Base-by-base conservation (phyloP, 257 asterid species). In the Ehretia macrophylla region DNA sequence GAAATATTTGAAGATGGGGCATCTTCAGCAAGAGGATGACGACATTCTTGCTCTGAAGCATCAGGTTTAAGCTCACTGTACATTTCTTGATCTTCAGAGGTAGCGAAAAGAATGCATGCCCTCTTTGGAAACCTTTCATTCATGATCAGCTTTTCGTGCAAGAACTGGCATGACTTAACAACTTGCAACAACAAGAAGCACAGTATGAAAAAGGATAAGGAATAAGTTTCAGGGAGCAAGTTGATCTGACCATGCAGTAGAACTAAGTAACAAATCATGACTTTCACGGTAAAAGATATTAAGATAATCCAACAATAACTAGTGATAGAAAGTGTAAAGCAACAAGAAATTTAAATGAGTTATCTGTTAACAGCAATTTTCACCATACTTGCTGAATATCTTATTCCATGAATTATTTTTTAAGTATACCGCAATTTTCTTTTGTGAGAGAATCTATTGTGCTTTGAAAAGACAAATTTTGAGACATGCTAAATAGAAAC, bases 51-150 rank as follows among this genome's bases (percentile, higher is more conserved):
- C 77, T 71, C 81, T n/a, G 75, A 60, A 52, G 59, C 75, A 70
- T 82, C 82, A 11, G 65, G 51, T 69, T 81, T 83, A 40, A 76
- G 83, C 60, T 82, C 94, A 67, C 69, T 37, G 61, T 63, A 63
- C 37, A 75, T 52, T 40, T 78, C 47, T 49, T 72, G 77, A 77
- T 81, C 95, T 57, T 81, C 90, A 11, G 82, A 65, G 50, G 70
- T 23, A 22, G 90, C 90, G 69, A 75, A 72, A 35, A 51, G 65
- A 27, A 27, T 3, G 59, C 47, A 63, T 62, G 23, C 66, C 73
- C 77, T 66, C 70, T 69, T 75, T 21, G 75, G 75, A 32, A 59
- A 63, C 51, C 67, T 70, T 56, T 52, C 64, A 45, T 65, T 72
- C 55, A 71, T 56, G 32, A 69, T 27, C 35, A 27, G 35, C 35